phyloP scores from a whole-genome alignment of 768 basidiomycete genomes.

The Pleurotus citrinopileatus region DNA sequence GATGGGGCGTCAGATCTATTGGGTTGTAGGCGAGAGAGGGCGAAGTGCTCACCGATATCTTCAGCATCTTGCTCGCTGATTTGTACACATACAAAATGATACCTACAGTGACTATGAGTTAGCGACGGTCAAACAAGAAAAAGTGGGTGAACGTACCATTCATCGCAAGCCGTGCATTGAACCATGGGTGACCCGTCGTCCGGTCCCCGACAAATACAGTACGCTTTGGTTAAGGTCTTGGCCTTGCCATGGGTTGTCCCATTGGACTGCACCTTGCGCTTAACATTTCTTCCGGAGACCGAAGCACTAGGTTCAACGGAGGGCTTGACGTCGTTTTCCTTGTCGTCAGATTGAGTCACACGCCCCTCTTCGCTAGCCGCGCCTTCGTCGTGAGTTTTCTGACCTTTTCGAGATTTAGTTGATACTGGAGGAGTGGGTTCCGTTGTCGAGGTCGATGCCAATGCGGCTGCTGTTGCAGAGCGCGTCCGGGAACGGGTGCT shows the following conservation, averaged over 20 bases:
- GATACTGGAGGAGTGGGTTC: neutral
- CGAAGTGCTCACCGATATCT: constrained; percentile 64
- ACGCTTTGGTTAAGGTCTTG: constrained; percentile 21
- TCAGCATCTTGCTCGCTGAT: constrained; percentile 63
- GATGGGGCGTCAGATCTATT: constrained; percentile 11
- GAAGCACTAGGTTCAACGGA: constrained; percentile 17
- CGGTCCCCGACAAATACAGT: constrained; percentile 64
- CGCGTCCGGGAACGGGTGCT: constrained; percentile 45
- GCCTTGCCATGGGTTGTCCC: constrained; percentile 10
- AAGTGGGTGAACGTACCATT: constrained; percentile 54
- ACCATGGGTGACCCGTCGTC: constrained; percentile 87
- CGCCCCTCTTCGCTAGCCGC: constrained; percentile 3
- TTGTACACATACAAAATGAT: constrained; percentile 77
- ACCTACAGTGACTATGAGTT: constrained; percentile 44
- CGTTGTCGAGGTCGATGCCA: constrained; percentile 13
- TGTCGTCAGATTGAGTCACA: constrained; percentile 18
- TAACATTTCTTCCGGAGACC: constrained; percentile 16
- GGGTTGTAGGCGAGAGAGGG: neutral
- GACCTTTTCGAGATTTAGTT: constrained; percentile 8
- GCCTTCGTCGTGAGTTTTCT: constrained; percentile 1
- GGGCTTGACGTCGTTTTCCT: constrained; percentile 22
- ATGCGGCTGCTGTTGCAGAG: constrained; percentile 26
- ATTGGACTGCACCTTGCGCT: constrained; percentile 6
- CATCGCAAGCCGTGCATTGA: constrained; percentile 63
- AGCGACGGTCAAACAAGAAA: constrained; percentile 7